phyloP scores from a whole-genome alignment of 148 eudicot genomes.

The Vaccinium myrtillus region DNA sequence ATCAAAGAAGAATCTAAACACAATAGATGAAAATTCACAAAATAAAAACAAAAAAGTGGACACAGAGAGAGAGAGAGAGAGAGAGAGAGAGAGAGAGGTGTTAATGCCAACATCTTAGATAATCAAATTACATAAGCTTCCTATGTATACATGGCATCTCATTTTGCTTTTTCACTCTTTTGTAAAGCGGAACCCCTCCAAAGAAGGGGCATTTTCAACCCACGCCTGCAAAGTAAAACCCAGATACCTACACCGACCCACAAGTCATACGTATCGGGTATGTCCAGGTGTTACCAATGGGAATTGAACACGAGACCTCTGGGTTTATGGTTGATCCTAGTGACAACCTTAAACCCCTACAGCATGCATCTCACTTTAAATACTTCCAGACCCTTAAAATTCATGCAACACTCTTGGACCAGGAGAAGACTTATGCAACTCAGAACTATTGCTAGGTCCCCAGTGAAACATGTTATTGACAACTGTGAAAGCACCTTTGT shows the following conservation, averaged over 20 bases:
- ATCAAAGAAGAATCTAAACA: background rate
- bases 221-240: background rate
- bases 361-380: background rate
- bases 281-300: background rate
- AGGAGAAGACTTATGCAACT: too few species aligned
- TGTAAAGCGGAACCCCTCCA: background rate
- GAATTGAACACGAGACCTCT: background rate
- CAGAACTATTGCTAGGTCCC: too few species aligned
- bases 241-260: background rate
- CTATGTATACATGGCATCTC: background rate
- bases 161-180: background rate
- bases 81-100: background rate
- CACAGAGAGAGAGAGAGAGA: background rate
- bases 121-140: background rate
- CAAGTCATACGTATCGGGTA: background rate
- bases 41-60: background rate
- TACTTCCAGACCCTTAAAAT: too few species aligned
- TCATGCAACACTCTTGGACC: too few species aligned
- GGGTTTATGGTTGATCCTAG: background rate
- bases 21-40: background rate
- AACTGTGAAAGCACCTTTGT: too few species aligned
- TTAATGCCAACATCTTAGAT: background rate
- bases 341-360: background rate
- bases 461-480: too few species aligned
- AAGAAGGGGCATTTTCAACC: background rate